phyloP scores from a whole-genome alignment of 371 early-diverging fungal genomes.

The Fennellomyces sp. region DNA sequence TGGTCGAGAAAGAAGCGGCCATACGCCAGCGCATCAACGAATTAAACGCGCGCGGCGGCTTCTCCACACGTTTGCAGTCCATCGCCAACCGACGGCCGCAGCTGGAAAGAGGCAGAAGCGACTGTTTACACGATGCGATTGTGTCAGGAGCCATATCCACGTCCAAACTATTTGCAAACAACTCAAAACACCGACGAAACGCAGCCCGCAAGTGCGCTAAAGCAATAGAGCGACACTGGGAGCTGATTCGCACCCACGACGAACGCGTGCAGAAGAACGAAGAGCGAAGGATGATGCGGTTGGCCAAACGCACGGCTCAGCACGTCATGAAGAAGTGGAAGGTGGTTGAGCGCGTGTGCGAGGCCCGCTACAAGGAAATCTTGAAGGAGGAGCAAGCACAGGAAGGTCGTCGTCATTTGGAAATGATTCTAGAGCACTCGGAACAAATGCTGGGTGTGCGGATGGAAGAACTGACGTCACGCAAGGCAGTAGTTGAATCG shows the following conservation, averaged over 20 bases:
- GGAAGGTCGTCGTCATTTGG: constrained; percentile 65
- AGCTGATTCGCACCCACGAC: constrained; percentile 50
- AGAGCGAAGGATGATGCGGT: constrained; percentile 48
- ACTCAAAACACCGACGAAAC: constrained; percentile 45
- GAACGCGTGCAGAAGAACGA: constrained; percentile 54
- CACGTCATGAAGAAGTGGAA: constrained; percentile 74
- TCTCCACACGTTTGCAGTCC: constrained; percentile 33
- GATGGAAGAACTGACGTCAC: constrained; percentile 46
- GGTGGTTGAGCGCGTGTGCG: constrained; percentile 62
- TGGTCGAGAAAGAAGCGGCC: constrained; percentile 42
- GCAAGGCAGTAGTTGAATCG: not conserved
- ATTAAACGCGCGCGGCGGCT: constrained; percentile 48
- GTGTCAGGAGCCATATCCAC: constrained; percentile 40
- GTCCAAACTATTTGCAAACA: constrained; percentile 45
- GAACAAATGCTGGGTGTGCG: constrained; percentile 74
- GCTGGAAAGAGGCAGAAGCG: constrained; percentile 24
- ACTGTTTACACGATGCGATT: constrained; percentile 9
- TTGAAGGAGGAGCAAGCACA: constrained; percentile 62
- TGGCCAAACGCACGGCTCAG: constrained; percentile 70
- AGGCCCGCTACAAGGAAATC: constrained; percentile 59
- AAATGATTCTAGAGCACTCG: constrained; percentile 73
- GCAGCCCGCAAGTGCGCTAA: constrained; percentile 61
- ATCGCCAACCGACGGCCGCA: constrained; percentile 41
- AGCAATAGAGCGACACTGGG: constrained; percentile 62
- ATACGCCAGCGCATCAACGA: constrained; percentile 45